phyloP scores from a whole-genome alignment of 257 asterid species.

The Prunella vulgaris region DNA sequence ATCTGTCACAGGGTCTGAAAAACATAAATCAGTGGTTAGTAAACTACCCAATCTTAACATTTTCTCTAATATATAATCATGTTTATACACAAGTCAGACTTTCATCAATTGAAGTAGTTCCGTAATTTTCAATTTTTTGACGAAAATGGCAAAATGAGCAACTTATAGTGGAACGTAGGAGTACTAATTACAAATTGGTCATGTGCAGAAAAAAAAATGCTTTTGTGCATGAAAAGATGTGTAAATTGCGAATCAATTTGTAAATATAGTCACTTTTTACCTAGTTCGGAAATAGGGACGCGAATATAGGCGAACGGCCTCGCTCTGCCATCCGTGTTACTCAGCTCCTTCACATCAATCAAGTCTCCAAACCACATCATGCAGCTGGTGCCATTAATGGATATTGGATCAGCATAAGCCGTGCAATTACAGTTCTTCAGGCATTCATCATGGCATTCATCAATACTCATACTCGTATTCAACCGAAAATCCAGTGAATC shows the following conservation, averaged over 20 bases:
- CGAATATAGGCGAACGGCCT: conserved; percentile 12
- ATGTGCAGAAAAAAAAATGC: no score
- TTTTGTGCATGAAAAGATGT: no score
- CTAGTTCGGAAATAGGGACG: conserved; percentile 12
- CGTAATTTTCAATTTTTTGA: no score
- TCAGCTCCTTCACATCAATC: conserved; percentile 9
- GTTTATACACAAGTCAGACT: no score
- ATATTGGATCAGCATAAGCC: conserved; percentile 12
- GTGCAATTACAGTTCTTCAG: conserved; percentile 19
- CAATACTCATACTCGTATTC: neutral
- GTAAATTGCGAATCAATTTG: no score
- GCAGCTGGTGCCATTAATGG: neutral
- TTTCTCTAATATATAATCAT: no score
- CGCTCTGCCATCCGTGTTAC: neutral
- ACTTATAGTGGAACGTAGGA: no score
- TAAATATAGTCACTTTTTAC: no score
- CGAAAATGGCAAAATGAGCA: no score
- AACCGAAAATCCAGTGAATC: neutral
- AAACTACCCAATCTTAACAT: no score
- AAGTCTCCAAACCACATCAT: conserved; percentile 23
- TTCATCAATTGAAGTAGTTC: no score
- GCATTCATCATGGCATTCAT: conserved; percentile 18
- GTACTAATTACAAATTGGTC: no score
- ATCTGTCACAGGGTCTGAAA: neutral
- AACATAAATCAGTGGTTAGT: neutral